Percentiles rank a stretch among this genome's conserved stretches.
Conservation (phyloP, 139 green algal species). For the Limnomonas spitsbergensis region DNA sequence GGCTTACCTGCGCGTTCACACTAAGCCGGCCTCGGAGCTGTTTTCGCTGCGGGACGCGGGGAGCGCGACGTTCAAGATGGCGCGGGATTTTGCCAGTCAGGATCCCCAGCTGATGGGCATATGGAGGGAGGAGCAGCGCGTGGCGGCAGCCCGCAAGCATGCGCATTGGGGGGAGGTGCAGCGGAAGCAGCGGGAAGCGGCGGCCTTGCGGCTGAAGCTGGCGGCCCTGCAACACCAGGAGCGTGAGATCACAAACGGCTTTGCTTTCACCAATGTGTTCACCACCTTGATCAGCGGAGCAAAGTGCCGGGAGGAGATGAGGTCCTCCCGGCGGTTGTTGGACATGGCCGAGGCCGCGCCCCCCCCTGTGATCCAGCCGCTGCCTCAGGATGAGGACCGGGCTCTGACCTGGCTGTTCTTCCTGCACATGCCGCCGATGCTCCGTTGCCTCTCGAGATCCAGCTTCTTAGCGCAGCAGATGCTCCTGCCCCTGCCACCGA, state of each 20-base stretch:
- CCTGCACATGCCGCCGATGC: too few species aligned
- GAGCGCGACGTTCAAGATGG: constrained; percentile 31
- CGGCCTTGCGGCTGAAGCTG: background rate
- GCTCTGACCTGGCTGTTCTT: constrained; percentile 50
- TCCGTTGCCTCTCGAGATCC: constrained; percentile 39
- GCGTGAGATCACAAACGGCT: background rate
- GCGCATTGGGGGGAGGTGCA: constrained; percentile 42
- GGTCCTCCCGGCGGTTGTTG: background rate
- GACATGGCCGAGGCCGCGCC: background rate
- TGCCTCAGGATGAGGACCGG: too few species aligned
- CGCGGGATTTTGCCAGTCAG: constrained; percentile 19
- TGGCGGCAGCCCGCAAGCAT: constrained; percentile 18
- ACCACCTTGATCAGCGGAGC: too few species aligned
- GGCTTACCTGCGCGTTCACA: constrained; percentile 39
- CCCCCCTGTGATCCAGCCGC: constrained; percentile 27
- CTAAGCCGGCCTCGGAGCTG: background rate
- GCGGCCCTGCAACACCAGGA: too few species aligned
- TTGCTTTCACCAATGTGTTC: background rate
- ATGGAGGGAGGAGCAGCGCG: constrained; percentile 18
- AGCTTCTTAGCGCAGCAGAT: too few species aligned
- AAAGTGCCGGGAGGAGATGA: background rate
- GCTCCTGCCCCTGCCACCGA: constrained; percentile 47
- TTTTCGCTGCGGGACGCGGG: constrained; percentile 27
- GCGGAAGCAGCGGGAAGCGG: constrained; percentile 27
- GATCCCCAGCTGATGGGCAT: constrained; percentile 9